phyloP scores from a whole-genome alignment of 108 stramenopile species.

The Schizochytrium sp. region DNA sequence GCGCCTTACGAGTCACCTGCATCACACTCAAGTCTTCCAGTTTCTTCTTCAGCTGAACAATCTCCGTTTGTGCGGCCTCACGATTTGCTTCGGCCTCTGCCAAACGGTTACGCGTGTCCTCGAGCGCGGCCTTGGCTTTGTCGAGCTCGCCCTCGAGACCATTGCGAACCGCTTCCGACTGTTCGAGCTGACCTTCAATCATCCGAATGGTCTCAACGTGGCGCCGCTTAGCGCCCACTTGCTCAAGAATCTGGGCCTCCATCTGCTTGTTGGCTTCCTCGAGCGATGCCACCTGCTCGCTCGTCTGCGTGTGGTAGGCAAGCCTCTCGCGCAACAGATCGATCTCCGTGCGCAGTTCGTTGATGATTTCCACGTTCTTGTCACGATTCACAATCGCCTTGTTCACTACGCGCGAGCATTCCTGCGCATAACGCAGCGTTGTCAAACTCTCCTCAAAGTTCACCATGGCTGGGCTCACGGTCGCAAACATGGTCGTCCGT shows the following conservation, averaged over 20 bases:
- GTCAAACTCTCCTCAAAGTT: constrained; percentile 38
- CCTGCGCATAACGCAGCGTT: constrained; percentile 32
- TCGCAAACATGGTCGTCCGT: constrained; percentile 40
- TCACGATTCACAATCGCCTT: not conserved
- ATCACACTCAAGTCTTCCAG: not conserved
- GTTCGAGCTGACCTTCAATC: not conserved
- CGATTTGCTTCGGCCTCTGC: not conserved
- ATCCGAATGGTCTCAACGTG: not conserved
- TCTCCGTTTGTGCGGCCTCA: not conserved
- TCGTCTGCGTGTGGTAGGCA: not conserved
- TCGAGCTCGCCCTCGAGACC: not conserved
- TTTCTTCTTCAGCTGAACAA: not conserved
- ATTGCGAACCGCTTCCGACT: not conserved
- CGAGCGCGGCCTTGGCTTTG: not conserved
- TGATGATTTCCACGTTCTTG: not conserved
- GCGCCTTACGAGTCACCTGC: not conserved
- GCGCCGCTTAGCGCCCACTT: not conserved
- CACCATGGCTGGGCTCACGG: constrained; percentile 22
- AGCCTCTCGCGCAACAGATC: not conserved
- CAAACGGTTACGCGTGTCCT: too few relatives aligned
- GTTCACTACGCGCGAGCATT: not conserved
- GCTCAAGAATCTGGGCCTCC: not conserved
- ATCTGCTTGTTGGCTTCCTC: not conserved
- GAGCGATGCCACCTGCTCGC: not conserved
- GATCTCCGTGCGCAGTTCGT: not conserved